Conservation (phyloP, 2,329 filamentous ascomycete genomes). For the Penicillium hordei region DNA sequence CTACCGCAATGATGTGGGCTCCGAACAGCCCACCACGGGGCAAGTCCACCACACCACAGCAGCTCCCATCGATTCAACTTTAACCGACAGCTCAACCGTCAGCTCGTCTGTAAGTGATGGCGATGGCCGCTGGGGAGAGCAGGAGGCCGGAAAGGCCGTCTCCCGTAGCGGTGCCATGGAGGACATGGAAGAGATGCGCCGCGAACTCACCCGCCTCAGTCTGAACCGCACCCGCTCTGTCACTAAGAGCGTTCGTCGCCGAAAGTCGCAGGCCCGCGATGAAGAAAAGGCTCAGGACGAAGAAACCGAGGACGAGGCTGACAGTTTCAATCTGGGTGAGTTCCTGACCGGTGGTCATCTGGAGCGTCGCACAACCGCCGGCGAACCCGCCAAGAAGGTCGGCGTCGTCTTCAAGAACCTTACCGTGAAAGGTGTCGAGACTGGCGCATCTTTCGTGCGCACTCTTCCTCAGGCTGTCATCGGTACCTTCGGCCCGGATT, state of each 20-base stretch:
- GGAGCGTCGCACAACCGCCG: slow-evolving; percentile 66
- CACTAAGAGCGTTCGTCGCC: slow-evolving; percentile 28
- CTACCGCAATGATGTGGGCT: not conserved
- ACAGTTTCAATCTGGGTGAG: slow-evolving; percentile 64
- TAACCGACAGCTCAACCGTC: slow-evolving; percentile 17
- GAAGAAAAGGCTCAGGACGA: slow-evolving; percentile 49
- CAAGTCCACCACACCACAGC: slow-evolving; percentile 6
- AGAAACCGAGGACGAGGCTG: slow-evolving; percentile 23
- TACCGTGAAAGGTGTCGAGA: slow-evolving; percentile 69
- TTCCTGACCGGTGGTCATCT: slow-evolving; percentile 75
- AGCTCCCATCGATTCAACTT: slow-evolving; percentile 8
- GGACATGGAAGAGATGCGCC: slow-evolving; percentile 59
- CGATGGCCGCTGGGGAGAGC: slow-evolving; percentile 63
- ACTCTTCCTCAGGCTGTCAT: slow-evolving; percentile 72
- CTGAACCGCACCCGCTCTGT: slow-evolving; percentile 39
- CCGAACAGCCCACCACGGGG: slow-evolving; percentile 1
- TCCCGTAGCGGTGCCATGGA: slow-evolving; percentile 57
- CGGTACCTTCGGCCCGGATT: slow-evolving; percentile 77
- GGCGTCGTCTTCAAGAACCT: slow-evolving; percentile 75
- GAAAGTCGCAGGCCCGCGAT: slow-evolving; percentile 33
- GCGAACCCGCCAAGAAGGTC: slow-evolving; percentile 70
- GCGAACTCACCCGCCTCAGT: slow-evolving; percentile 56
- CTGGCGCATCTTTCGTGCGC: slow-evolving; percentile 66
- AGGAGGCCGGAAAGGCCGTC: slow-evolving; percentile 56
- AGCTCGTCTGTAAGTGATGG: slow-evolving; percentile 20